phyloP scores from a whole-genome alignment of 345 rosid species.

The Arabis alpina region DNA sequence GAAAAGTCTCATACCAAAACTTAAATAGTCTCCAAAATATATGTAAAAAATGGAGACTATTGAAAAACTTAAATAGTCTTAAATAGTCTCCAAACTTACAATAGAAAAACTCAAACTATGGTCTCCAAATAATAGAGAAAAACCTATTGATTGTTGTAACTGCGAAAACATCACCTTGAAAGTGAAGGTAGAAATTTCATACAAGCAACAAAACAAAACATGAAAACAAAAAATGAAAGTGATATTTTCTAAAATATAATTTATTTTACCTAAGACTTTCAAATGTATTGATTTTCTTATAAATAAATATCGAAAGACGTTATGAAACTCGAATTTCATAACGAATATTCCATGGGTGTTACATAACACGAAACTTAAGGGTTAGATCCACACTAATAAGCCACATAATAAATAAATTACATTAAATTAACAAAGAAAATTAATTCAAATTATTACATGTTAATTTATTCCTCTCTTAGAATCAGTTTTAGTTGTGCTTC shows the following conservation, averaged over 20 bases:
- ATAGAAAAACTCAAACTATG: too few species aligned
- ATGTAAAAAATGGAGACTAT: too few species aligned
- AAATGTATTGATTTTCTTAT: too few species aligned
- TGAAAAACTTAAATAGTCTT: too few species aligned
- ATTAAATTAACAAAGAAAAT: background rate
- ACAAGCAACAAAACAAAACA: background rate
- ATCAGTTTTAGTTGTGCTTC: conserved; percentile 3
- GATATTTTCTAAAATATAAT: background rate
- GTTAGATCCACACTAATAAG: conserved; percentile 16
- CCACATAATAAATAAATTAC: background rate
- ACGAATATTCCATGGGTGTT: conserved; percentile 24
- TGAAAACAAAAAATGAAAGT: background rate
- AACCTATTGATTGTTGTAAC: background rate
- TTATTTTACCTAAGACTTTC: background rate
- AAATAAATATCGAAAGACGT: background rate
- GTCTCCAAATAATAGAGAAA: too few species aligned
- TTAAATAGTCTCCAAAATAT: too few species aligned
- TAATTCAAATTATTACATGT: background rate
- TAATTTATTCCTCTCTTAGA: conserved; percentile 14
- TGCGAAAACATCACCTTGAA: background rate
- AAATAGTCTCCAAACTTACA: too few species aligned
- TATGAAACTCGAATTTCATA: background rate
- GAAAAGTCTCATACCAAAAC: too few species aligned
- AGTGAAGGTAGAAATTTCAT: background rate
- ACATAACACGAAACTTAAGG: conserved; percentile 27